Percentiles rank a stretch among this genome's conserved stretches.
phyloP scores from a whole-genome alignment of 2,329 filamentous ascomycete species.

The Trichoderma breve region DNA sequence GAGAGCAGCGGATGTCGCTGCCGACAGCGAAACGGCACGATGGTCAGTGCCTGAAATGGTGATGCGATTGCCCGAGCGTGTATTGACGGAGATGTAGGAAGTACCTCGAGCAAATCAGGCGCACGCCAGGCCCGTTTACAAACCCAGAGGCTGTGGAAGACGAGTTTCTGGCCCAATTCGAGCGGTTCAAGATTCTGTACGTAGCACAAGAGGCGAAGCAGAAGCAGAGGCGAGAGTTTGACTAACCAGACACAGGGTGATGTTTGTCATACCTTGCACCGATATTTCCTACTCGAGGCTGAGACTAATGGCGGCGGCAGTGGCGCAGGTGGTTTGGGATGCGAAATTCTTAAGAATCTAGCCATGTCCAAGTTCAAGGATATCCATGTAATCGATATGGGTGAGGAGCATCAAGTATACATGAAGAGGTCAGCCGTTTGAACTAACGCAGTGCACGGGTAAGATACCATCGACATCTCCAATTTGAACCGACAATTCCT shows the following conservation, averaged over 20 bases:
- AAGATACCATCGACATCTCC: constrained; percentile 96
- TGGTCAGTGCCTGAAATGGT: constrained; percentile 31
- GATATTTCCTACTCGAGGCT: not conserved
- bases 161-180: constrained; percentile 56
- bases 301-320: constrained; percentile 44
- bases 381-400: constrained; percentile 99
- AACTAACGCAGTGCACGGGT: not conserved
- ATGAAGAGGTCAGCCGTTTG: not conserved
- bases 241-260: constrained; percentile 43
- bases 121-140: constrained; percentile 75
- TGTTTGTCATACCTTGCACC: constrained; percentile 39
- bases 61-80: constrained; percentile 11
- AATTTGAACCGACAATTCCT: constrained; percentile 98
- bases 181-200: constrained; percentile 73
- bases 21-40: constrained; percentile 33
- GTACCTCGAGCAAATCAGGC: constrained; percentile 79
- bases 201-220: constrained; percentile 31
- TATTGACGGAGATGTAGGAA: constrained; percentile 55
- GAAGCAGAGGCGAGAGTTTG: not conserved
- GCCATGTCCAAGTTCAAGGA: constrained; percentile 94
- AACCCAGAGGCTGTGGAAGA: constrained; percentile 58
- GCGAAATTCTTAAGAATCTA: constrained; percentile 94
- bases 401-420: constrained; percentile 42
- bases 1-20: constrained; percentile 7
- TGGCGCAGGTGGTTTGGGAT: constrained; percentile 89